Percentiles rank a stretch among this genome's conserved stretches.
These are phyloP conservation scores for Flaveria bidentis DNA, from an alignment of 129 eudicot species.

Conservation along the genomic window DNA sequence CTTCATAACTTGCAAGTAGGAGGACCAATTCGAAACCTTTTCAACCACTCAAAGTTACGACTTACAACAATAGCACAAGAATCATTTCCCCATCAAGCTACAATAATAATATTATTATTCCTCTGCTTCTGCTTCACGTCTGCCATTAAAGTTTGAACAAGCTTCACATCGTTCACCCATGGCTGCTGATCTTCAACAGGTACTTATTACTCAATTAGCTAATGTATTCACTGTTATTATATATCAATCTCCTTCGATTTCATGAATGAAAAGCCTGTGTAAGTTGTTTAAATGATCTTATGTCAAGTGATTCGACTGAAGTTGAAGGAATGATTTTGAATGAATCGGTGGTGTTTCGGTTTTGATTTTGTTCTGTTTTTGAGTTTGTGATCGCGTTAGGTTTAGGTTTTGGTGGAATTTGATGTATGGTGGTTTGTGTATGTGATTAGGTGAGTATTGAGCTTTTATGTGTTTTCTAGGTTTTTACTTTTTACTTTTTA, in stretches of 20 bases:
- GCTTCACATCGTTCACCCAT: slow-evolving; percentile 20
- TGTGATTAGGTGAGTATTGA: slow-evolving; percentile 10
- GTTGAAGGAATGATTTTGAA: not conserved
- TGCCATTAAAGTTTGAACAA: slow-evolving; percentile 14
- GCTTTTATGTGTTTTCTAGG: slow-evolving; percentile 9
- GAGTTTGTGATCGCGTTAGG: slow-evolving; percentile 7
- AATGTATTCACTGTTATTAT: not conserved
- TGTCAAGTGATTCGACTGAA: not conserved
- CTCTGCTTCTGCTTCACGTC: slow-evolving; percentile 31
- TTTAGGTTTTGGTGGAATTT: slow-evolving; percentile 16
- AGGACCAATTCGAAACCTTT: slow-evolving; percentile 16
- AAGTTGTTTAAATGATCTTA: not conserved
- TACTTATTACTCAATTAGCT: not conserved
- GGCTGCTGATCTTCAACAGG: slow-evolving; percentile 27
- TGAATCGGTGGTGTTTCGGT: not conserved
- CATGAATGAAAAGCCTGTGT: not conserved
- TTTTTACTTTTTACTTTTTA: not conserved
- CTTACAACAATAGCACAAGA: not conserved
- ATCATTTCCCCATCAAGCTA: slow-evolving; percentile 30
- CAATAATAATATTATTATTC: not conserved
- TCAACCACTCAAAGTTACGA: not conserved
- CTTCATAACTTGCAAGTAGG: slow-evolving; percentile 4
- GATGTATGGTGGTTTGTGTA: slow-evolving; percentile 20
- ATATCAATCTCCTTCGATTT: slow-evolving; percentile 5
- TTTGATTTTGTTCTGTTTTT: not conserved